phyloP scores from a whole-genome alignment of 1,284 basidiomycete genomes.

The Gastroboletus turbinatus region DNA sequence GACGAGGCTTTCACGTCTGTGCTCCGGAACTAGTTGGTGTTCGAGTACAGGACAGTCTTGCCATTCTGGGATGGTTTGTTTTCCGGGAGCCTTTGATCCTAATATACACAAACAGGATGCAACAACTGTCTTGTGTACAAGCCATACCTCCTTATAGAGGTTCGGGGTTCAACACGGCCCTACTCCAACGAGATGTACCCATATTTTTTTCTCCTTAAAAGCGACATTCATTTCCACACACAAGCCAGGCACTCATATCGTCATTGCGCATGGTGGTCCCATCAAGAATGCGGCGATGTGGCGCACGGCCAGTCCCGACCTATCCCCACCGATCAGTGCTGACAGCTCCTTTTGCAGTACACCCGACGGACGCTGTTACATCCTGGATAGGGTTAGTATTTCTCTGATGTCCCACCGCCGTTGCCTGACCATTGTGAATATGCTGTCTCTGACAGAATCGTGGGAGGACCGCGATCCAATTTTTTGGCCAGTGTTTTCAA shows the following conservation, averaged over 20 bases:
- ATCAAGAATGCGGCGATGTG: constrained; percentile 25
- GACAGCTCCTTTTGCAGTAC: constrained; percentile 1
- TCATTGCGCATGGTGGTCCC: constrained; percentile 12
- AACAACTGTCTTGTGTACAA: constrained; percentile 6
- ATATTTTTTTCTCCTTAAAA: not conserved
- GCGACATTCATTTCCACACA: not conserved
- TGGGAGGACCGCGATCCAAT: constrained; percentile 3
- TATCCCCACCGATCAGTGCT: constrained; percentile 7
- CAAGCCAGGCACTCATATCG: constrained; percentile 19
- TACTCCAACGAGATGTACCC: not conserved
- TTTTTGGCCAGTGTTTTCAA: not conserved
- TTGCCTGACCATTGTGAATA: not conserved
- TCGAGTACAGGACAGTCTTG: constrained; percentile 3
- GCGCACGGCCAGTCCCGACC: constrained; percentile 13
- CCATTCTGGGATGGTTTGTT: constrained; percentile 22
- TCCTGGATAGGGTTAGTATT: not conserved
- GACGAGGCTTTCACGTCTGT: not conserved
- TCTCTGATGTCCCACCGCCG: not conserved
- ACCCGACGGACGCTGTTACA: not conserved
- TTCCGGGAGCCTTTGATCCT: constrained; percentile 28
- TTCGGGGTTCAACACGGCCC: not conserved
- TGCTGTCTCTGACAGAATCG: not conserved
- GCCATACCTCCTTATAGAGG: not conserved
- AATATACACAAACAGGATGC: constrained; percentile 25
- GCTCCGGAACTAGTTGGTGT: constrained; percentile 3